Conservation (phyloP, 352 stramenopile species). For the Phytopythium mirpurense region DNA sequence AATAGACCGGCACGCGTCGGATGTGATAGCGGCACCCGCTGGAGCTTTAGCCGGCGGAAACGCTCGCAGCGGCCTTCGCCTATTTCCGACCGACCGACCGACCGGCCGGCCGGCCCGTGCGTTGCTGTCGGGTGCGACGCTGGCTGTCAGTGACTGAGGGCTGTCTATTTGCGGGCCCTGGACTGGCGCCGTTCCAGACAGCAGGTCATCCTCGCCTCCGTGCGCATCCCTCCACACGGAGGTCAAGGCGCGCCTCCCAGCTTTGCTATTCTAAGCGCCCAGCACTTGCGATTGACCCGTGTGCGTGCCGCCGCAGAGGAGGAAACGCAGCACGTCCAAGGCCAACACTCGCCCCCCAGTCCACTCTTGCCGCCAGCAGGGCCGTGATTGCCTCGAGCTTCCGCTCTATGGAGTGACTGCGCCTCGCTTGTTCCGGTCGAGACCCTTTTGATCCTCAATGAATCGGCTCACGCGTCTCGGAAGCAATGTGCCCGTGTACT, state of each 20-base stretch:
- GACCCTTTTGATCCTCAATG: no score
- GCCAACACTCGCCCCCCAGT: neutral
- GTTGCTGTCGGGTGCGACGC: no score
- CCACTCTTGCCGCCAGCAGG: neutral
- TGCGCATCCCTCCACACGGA: no score
- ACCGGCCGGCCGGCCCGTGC: no score
- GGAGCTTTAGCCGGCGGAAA: neutral
- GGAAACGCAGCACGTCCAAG: neutral
- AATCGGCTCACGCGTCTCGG: slow-evolving; percentile 28
- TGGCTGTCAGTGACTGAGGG: neutral
- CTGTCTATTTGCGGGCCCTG: neutral
- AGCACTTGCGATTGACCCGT: neutral
- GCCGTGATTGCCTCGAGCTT: neutral
- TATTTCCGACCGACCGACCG: slow-evolving; percentile 1
- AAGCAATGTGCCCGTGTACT: slow-evolving; percentile 36
- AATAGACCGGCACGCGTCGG: neutral
- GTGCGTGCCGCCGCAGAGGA: neutral
- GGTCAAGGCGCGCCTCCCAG: no score
- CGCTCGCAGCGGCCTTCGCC: neutral
- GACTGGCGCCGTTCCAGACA: neutral
- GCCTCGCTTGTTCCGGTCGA: slow-evolving; percentile 1
- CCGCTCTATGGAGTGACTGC: slow-evolving; percentile 2
- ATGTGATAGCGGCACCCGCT: no score
- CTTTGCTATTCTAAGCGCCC: no score
- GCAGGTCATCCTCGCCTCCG: neutral